phyloP scores from a whole-genome alignment of 306 rosid species.

The Styphnolobium japonicum region DNA sequence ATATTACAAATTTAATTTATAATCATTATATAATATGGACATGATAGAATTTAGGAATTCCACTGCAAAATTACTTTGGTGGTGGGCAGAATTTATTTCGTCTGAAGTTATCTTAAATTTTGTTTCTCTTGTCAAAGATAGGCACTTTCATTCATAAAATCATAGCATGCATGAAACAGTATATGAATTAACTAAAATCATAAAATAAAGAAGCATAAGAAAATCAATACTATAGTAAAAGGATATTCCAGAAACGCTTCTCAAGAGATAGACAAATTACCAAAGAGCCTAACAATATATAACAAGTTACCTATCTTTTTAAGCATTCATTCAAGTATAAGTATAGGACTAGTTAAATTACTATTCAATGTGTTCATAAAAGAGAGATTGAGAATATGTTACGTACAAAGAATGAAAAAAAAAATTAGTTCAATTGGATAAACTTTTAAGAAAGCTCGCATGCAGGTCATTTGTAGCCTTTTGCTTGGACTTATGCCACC shows the following conservation, averaged over 20 bases:
- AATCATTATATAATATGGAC: too few relatives aligned
- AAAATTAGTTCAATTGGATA: not conserved
- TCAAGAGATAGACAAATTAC: not conserved
- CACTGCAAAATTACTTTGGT: not conserved
- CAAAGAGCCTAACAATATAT: not conserved
- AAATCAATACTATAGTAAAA: too few relatives aligned
- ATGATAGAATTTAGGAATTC: not conserved
- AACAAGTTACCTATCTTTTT: not conserved
- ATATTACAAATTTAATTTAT: not conserved
- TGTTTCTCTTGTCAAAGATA: not conserved
- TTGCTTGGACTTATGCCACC: slow-evolving; percentile 9
- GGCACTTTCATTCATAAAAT: not conserved
- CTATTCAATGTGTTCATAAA: not conserved
- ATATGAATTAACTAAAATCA: not conserved
- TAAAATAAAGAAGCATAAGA: not conserved
- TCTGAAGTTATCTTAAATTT: not conserved
- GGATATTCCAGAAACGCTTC: too few relatives aligned
- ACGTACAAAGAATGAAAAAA: not conserved
- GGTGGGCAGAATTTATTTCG: not conserved
- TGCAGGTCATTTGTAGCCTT: not conserved
- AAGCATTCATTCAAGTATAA: not conserved
- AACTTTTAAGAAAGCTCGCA: not conserved
- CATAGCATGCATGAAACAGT: not conserved
- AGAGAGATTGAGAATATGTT: not conserved
- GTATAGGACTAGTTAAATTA: not conserved